Conservation (phyloP, 1,284 basidiomycete species). For the Coniophora puteana region DNA sequence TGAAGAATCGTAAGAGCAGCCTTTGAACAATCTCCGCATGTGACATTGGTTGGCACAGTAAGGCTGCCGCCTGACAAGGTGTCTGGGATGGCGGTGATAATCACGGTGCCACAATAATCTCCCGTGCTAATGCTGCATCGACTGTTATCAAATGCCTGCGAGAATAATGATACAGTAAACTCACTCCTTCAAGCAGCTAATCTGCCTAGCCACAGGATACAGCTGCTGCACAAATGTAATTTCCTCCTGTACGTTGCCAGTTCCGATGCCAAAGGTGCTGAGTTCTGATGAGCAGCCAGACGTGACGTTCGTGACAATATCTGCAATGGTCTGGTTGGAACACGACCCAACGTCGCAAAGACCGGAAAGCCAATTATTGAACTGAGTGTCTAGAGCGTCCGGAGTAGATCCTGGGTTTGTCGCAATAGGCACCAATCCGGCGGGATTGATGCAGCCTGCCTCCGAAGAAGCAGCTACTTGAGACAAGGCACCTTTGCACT, state of each 20-base stretch:
- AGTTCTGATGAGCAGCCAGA: conserved; percentile 53
- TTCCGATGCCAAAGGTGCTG: conserved; percentile 24
- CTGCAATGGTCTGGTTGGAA: conserved; percentile 46
- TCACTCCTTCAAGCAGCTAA: conserved; percentile 55
- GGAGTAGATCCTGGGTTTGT: conserved; percentile 36
- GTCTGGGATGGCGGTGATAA: conserved; percentile 43
- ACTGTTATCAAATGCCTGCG: neutral
- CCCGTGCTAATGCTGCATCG: conserved; percentile 31
- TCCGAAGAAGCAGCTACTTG: conserved; percentile 41
- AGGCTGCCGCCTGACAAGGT: conserved; percentile 9
- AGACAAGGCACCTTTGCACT: conserved; percentile 33
- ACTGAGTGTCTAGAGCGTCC: conserved; percentile 42
- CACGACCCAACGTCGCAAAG: conserved; percentile 54
- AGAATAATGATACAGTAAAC: conserved; percentile 19
- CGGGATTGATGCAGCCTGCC: conserved; percentile 50
- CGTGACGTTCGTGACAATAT: conserved; percentile 39
- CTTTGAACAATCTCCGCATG: conserved; percentile 45
- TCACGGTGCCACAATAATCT: conserved; percentile 50
- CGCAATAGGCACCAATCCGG: conserved; percentile 41
- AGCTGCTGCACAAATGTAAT: conserved; percentile 30
- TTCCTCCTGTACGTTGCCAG: conserved; percentile 4
- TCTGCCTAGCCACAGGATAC: conserved; percentile 49
- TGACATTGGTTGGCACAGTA: conserved; percentile 27
- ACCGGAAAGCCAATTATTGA: conserved; percentile 56
- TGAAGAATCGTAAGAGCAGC: conserved; percentile 36